Base-by-base conservation (phyloP, 2,329 filamentous ascomycete species). In the Cytospora mali region DNA sequence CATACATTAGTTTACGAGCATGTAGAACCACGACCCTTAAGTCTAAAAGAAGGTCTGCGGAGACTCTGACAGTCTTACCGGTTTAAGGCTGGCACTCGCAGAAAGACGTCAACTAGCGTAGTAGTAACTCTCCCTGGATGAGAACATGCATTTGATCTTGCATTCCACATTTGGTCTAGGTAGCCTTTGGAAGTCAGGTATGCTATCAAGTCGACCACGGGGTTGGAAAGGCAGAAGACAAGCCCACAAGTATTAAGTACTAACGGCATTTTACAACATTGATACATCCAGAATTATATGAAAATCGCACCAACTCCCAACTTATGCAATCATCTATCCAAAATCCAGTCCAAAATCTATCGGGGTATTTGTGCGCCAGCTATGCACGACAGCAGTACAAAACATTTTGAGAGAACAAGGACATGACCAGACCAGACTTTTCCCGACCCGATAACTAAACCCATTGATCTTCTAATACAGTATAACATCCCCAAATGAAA, bases 311-410 rank as follows among this genome's bases (percentile, higher is more conserved):
- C 53, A 39, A 10, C n/a, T 23, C 42, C 42, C n/a, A 33, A 49
- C 31, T 54, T 31, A 55, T 62, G 59, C 48, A 42, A 25, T 49
- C 23, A 50, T 57, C 55, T 61, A 33, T 53, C 35, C 35, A 49
- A n/a, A 61, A 6, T 27, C 31, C 58, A 57, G 50, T 14, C 55
- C 42, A 58, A 62, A 33, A 48, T 64, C 59, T 64, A 64, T 62
- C 51, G 27, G 62, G 62, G 62, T 64, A 64, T 64, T 60, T 60
- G 39, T 54, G 58, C 50, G 52, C 52, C 48, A 60, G 42, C 50
- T 48, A 54, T 51, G 53, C 39, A n/a, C 33, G 50, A 51, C 28
- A 58, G 35, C 58, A 46, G 42, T 51, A 60, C 21, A 23, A 53
- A 60, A 54, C 35, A 60, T 49, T 48, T 54, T 35, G 27, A 33